Conservation (phyloP, 805 yeast species). For the Jamesozyma jinghongensis region DNA sequence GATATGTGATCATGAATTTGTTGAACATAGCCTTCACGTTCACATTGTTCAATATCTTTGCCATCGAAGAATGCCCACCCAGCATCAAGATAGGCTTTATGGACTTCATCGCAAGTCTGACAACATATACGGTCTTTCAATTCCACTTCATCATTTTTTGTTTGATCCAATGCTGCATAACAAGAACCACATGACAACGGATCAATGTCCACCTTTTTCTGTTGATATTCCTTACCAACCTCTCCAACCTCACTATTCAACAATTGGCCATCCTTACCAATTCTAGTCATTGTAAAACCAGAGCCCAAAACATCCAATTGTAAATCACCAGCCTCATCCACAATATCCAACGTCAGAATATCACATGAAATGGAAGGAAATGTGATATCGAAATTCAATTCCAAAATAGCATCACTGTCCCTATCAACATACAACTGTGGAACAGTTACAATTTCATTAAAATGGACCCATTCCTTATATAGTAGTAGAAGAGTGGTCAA, state of each 20-base stretch:
- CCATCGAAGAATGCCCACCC: constrained; percentile 94
- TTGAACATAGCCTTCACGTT: constrained; percentile 73
- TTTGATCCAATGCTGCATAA: constrained; percentile 70
- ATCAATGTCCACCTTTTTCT: constrained; percentile 15
- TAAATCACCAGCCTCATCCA: constrained; percentile 82
- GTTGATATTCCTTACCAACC: constrained; percentile 33
- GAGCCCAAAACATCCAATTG: constrained; percentile 62
- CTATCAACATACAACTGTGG: constrained; percentile 89
- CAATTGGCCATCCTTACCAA: constrained; percentile 38
- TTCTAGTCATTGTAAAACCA: constrained; percentile 65
- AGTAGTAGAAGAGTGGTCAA: constrained; percentile 53
- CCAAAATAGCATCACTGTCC: constrained; percentile 63
- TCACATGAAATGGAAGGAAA: constrained; percentile 87
- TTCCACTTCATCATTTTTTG: constrained; percentile 33
- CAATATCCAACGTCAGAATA: constrained; percentile 65
- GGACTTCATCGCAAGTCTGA: constrained; percentile 75
- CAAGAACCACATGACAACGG: constrained; percentile 72
- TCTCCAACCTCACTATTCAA: constrained; percentile 35
- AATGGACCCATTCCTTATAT: constrained; percentile 67
- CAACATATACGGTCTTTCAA: constrained; percentile 52
- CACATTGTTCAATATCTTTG: constrained; percentile 79
- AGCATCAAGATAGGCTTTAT: constrained; percentile 61
- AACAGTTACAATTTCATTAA: constrained; percentile 53
- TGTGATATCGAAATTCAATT: constrained; percentile 69
- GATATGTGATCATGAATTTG: constrained; percentile 46